Conservation (phyloP, 495 filamentous ascomycete species). For the Neurospora pannonica region DNA sequence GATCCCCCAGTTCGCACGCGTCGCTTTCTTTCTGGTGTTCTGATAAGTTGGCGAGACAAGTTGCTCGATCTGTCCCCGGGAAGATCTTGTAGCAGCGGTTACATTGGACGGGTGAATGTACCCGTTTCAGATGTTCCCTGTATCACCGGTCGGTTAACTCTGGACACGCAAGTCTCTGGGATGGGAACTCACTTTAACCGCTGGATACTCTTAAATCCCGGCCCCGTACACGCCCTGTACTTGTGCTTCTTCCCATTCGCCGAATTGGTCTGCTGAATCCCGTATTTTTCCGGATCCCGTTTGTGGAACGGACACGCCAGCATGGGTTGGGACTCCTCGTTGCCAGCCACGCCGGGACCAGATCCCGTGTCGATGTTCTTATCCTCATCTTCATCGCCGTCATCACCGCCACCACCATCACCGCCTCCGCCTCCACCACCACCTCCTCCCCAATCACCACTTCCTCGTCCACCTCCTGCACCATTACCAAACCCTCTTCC, state of each 20-base stretch:
- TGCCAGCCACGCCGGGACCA: slow-evolving; percentile 1
- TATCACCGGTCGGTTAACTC: neutral
- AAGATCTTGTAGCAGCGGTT: slow-evolving; percentile 18
- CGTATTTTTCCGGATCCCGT: slow-evolving; percentile 15
- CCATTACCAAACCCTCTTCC: neutral
- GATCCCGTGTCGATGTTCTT: slow-evolving; percentile 1
- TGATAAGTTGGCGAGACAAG: slow-evolving; percentile 9
- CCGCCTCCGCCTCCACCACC: neutral
- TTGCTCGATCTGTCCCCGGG: slow-evolving; percentile 12
- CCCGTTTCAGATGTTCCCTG: slow-evolving; percentile 19
- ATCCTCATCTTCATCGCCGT: slow-evolving; percentile 11
- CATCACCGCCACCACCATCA: slow-evolving; percentile 3
- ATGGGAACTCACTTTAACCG: slow-evolving; percentile 13
- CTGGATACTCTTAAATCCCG: slow-evolving; percentile 20
- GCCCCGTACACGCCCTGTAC: slow-evolving; percentile 16
- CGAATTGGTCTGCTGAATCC: slow-evolving; percentile 12
- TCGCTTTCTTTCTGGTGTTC: slow-evolving; percentile 14
- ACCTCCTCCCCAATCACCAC: neutral
- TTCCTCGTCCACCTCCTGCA: neutral
- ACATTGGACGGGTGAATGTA: slow-evolving; percentile 18
- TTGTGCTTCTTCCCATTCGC: slow-evolving; percentile 12
- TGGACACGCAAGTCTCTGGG: neutral
- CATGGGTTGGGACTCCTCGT: neutral
- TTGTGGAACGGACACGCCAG: slow-evolving; percentile 20
- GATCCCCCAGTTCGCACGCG: slow-evolving; percentile 10